phyloP scores from a whole-genome alignment of 1,139 yeast species.

The Hyphopichia khmerensis region DNA sequence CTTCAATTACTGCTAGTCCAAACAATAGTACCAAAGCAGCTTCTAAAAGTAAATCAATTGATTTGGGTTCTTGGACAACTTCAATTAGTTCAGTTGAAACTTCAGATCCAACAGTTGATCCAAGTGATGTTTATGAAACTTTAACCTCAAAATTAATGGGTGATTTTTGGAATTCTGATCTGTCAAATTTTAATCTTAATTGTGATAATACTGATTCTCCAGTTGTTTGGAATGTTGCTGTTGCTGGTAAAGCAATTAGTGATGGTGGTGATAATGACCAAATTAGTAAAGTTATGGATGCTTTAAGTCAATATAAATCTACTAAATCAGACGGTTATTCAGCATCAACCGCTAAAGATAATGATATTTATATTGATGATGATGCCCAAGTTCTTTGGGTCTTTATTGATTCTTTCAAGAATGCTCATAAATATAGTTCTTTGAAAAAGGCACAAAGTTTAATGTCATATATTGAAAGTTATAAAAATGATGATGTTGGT shows the following conservation, averaged over 20 bases:
- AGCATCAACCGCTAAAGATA: conserved; percentile 23
- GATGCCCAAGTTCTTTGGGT: conserved; percentile 35
- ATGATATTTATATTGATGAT: conserved; percentile 34
- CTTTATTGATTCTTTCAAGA: conserved; percentile 22
- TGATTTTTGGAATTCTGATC: conserved; percentile 14
- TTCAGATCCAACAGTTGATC: conserved; percentile 1
- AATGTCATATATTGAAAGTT: conserved; percentile 16
- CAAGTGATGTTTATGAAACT: not conserved
- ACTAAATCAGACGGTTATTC: conserved; percentile 16
- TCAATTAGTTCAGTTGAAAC: conserved; percentile 15
- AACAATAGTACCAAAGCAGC: not conserved
- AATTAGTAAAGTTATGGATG: not conserved
- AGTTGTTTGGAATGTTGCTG: conserved; percentile 25
- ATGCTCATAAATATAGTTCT: too few species aligned
- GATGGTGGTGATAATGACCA: not conserved
- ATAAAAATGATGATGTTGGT: conserved; percentile 19
- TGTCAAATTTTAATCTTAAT: conserved; percentile 9
- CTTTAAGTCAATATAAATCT: not conserved
- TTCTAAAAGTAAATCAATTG: not conserved
- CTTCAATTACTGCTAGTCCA: not conserved
- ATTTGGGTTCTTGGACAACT: conserved; percentile 9
- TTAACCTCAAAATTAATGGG: conserved; percentile 5
- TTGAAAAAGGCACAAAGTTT: conserved; percentile 17
- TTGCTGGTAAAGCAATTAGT: conserved; percentile 18
- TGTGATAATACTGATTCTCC: conserved; percentile 15